Conservation (phyloP, 208 protist species). For the Acanthamoeba culbertsoni region DNA sequence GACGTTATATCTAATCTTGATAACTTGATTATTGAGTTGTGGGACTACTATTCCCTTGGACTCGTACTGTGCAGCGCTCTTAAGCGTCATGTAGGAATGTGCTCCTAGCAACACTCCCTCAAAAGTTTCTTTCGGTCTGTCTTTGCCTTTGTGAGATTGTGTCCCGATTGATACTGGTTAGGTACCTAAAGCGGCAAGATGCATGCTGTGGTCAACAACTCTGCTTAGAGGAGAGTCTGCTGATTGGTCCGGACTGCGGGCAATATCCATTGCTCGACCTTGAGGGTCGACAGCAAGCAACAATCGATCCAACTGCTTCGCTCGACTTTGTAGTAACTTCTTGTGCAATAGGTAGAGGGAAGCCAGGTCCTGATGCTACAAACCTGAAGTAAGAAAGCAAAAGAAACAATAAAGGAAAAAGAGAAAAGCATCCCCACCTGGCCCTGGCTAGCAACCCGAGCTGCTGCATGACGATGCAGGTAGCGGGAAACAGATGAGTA, state of each 20-base stretch:
- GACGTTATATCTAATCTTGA: neutral
- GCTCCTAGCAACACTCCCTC: neutral
- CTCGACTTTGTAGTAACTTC: neutral
- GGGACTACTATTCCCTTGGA: neutral
- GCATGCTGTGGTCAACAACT: neutral
- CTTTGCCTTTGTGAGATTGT: too few species aligned
- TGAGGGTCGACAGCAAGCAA: neutral
- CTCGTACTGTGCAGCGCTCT: slow-evolving; percentile 35
- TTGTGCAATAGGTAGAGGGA: neutral
- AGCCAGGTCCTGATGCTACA: neutral
- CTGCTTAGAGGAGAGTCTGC: neutral
- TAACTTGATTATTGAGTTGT: neutral
- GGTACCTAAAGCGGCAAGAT: neutral
- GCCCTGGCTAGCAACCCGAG: neutral
- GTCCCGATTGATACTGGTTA: too few species aligned
- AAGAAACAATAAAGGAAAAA: neutral
- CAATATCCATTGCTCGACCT: neutral
- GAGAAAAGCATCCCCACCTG: neutral
- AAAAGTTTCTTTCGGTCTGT: neutral
- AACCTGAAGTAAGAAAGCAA: neutral
- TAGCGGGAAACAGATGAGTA: neutral
- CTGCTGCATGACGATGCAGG: neutral
- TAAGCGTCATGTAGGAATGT: neutral
- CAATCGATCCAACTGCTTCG: neutral
- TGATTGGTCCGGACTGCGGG: neutral